Evolutionary conservation across 805 yeast species (phyloP).

Genomic region (Metschnikowia santaceciliae): DNA sequence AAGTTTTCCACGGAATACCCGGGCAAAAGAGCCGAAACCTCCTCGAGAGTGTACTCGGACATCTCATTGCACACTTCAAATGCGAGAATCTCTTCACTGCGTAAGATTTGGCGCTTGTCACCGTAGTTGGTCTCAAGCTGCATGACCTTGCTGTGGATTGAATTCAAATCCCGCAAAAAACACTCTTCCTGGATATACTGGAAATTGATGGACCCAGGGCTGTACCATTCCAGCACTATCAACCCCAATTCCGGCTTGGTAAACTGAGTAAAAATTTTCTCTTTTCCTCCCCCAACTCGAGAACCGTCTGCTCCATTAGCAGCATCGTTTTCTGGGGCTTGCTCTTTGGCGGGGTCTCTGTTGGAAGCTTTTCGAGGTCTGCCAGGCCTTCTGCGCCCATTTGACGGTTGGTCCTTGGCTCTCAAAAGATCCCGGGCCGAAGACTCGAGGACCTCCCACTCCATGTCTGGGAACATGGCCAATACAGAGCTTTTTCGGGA

Average conservation of each 20-base stretch:
- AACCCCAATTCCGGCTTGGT: constrained; percentile 15
- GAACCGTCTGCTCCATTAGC: not conserved
- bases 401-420: not conserved
- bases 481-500: constrained; percentile 6
- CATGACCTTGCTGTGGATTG: constrained; percentile 9
- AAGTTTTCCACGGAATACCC: constrained; percentile 6
- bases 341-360: not conserved
- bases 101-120: constrained; percentile 6
- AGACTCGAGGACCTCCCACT: constrained; percentile 7
- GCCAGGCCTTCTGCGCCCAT: not conserved
- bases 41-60: constrained; percentile 6
- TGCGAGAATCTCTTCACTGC: constrained; percentile 12
- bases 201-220: constrained; percentile 10
- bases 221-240: constrained; percentile 17
- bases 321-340: not conserved
- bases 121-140: constrained; percentile 14
- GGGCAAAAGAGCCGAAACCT: constrained; percentile 9
- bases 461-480: constrained; percentile 1
- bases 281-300: not conserved
- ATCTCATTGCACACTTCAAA: constrained; percentile 13
- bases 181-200: constrained; percentile 14
- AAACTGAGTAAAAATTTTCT: not conserved
- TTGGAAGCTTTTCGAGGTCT: not conserved
- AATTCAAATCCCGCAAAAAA: constrained; percentile 9
- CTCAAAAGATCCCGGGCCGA: not conserved